These are phyloP conservation scores for Priceomyces melissophilus DNA, from an alignment of 805 yeast species.

Conservation along the genomic window DNA sequence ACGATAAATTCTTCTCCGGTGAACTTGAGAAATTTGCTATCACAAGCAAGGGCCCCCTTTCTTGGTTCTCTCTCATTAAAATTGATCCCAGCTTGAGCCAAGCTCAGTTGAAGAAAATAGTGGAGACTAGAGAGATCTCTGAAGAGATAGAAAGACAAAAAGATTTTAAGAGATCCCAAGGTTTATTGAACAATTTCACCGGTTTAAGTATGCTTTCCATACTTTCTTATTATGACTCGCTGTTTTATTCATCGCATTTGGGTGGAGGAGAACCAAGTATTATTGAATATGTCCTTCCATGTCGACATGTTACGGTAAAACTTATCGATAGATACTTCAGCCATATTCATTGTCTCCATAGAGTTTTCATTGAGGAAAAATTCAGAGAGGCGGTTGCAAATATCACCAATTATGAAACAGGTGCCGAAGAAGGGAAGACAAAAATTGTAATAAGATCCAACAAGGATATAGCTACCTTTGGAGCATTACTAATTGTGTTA, in stretches of 20 bases:
- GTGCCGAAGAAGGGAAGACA: not conserved
- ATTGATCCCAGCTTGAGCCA: conserved; percentile 19
- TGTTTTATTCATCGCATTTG: no score
- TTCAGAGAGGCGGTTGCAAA: not conserved
- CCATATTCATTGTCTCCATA: conserved; percentile 14
- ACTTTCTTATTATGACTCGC: not conserved
- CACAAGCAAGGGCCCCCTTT: conserved; percentile 23
- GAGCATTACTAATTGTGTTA: not conserved
- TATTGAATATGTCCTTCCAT: conserved; percentile 36
- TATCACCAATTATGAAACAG: not conserved
- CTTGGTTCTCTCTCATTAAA: conserved; percentile 27
- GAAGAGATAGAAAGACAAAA: not conserved
- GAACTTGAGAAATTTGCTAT: not conserved
- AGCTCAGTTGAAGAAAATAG: not conserved
- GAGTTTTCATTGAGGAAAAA: not conserved
- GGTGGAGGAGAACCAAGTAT: not conserved
- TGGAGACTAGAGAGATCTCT: not conserved
- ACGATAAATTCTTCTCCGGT: not conserved
- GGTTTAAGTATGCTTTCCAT: not conserved
- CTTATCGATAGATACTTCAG: conserved; percentile 40
- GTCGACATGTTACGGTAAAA: conserved; percentile 30
- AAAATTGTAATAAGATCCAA: not conserved
- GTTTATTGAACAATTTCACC: not conserved
- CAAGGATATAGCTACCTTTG: not conserved
- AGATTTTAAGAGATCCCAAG: not conserved